These are phyloP conservation scores for Phylloporus sp. DNA, from an alignment of 768 basidiomycete genomes.

Conservation along the genomic window DNA sequence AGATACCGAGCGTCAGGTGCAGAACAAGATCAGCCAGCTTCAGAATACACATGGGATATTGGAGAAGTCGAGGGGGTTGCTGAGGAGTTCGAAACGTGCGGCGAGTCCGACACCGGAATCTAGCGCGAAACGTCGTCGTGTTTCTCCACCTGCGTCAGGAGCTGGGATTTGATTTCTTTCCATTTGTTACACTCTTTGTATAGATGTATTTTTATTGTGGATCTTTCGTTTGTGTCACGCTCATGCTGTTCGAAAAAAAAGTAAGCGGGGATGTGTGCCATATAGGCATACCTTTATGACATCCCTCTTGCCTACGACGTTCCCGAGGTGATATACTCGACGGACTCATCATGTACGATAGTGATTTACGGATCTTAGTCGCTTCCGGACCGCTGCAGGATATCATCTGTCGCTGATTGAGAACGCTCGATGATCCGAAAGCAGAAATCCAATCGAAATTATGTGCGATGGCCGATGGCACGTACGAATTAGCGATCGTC, in stretches of 20 bases:
- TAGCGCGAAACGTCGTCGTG: background rate
- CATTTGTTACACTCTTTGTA: too few relatives aligned
- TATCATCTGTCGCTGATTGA: background rate
- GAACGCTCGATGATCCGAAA: background rate
- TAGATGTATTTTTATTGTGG: too few relatives aligned
- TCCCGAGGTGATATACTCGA: too few relatives aligned
- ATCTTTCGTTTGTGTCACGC: too few relatives aligned
- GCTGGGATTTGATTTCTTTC: too few relatives aligned
- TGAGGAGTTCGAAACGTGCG: background rate
- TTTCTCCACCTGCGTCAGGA: too few relatives aligned
- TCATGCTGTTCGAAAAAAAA: too few relatives aligned
- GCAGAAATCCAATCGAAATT: conserved; percentile 3
- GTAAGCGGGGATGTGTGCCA: too few relatives aligned
- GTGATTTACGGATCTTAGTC: conserved; percentile 5
- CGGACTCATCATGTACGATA: background rate
- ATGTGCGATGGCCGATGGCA: conserved; percentile 12
- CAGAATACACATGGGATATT: background rate
- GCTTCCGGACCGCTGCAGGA: conserved; percentile 6
- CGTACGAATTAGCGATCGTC: conserved; percentile 4
- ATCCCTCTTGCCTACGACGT: too few relatives aligned
- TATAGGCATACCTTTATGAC: too few relatives aligned
- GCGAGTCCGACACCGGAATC: background rate
- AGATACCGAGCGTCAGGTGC: too few relatives aligned
- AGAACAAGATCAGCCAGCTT: background rate
- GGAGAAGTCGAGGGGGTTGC: background rate